These are phyloP conservation scores for Bondarzewia mesenterica DNA, from an alignment of 1,284 basidiomycete genomes.

Conservation along the genomic window DNA sequence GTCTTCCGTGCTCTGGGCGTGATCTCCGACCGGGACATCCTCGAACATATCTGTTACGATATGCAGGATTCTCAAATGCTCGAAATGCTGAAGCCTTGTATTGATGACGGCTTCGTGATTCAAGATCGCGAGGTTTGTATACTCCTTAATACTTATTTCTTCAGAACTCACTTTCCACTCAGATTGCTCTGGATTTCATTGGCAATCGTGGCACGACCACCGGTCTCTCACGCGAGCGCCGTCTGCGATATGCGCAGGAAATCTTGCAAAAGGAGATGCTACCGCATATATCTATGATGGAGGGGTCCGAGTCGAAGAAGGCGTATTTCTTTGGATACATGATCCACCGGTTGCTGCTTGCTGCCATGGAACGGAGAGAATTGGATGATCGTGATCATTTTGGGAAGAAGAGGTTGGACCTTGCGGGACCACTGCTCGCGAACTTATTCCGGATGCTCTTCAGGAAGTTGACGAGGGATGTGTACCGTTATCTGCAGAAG, in stretches of 20 bases:
- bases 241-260: constrained; percentile 95
- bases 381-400: constrained; percentile 99
- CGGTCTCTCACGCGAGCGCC: constrained; percentile 85
- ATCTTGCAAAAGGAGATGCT: constrained; percentile 99
- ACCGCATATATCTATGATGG: constrained; percentile 93
- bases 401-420: constrained; percentile 94
- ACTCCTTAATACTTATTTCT: constrained; percentile 1
- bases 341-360: constrained; percentile 92
- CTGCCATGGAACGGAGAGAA: constrained; percentile 90
- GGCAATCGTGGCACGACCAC: constrained; percentile 96
- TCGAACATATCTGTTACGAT: constrained; percentile 99
- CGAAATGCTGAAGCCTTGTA: constrained; percentile 98
- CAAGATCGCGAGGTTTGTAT: constrained; percentile 84
- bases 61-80: constrained; percentile 93
- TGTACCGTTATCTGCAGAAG: constrained; percentile 96
- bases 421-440: constrained; percentile 92
- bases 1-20: constrained; percentile 98
- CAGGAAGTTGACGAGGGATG: constrained; percentile 93
- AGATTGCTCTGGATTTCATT: constrained; percentile 91
- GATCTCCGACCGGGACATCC: constrained; percentile 94
- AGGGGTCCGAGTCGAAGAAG: constrained; percentile 97
- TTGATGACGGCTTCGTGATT: constrained; percentile 97
- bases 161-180: constrained; percentile 10
- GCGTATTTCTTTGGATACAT: constrained; percentile 99
- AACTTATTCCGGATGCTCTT: constrained; percentile 98